Evolutionary conservation across 2,329 filamentous ascomycete genomes (phyloP).

Genomic region (Pseudogymnoascus pannorum): DNA sequence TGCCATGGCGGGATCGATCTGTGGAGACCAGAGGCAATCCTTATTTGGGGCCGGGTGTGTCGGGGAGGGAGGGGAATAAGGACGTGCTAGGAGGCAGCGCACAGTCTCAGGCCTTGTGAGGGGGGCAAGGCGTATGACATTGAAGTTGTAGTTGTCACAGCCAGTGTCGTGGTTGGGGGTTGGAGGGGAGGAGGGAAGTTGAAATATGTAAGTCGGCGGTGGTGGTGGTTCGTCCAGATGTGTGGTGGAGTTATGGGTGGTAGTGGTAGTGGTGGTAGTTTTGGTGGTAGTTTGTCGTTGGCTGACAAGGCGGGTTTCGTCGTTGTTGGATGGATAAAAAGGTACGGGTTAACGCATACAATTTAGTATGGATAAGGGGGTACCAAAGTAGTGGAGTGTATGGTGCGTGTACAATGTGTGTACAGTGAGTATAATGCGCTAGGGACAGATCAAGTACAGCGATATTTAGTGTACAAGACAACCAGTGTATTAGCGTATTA

Average conservation of each 20-base stretch:
- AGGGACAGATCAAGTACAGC: no score
- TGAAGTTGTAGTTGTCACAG: constrained; percentile 5
- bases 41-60: constrained; percentile 5
- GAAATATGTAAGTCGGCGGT: not conserved
- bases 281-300: not conserved
- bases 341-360: not conserved
- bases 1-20: constrained; percentile 36
- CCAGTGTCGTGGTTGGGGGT: not conserved
- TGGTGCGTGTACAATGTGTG: no score
- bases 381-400: not conserved
- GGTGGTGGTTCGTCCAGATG: not conserved
- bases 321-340: not conserved
- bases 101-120: constrained; percentile 9
- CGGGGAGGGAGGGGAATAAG: constrained; percentile 2
- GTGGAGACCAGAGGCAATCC: constrained; percentile 8
- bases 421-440: no score
- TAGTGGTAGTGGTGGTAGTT: not conserved
- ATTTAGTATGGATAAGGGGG: not conserved
- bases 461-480: no score
- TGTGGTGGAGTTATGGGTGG: not conserved
- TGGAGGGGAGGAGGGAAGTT: not conserved
- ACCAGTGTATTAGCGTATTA: no score
- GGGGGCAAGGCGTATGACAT: constrained; percentile 3
- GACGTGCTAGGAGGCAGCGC: constrained; percentile 1
- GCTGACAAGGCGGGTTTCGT: not conserved